phyloP scores from a whole-genome alignment of 2,329 filamentous ascomycete genomes.

The Hypoxylon sp. region DNA sequence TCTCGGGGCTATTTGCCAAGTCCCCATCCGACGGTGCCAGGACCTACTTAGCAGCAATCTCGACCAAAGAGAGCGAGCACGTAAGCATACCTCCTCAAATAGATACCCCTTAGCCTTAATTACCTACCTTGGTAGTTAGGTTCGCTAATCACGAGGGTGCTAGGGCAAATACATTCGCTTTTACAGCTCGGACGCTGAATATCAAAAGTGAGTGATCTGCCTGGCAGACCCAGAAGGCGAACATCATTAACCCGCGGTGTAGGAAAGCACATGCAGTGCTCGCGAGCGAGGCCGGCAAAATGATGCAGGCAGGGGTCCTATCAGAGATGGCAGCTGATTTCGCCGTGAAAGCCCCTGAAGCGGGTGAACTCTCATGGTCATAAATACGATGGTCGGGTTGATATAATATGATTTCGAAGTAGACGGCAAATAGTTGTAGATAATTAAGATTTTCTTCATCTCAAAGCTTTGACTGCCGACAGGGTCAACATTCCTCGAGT shows the following conservation, averaged over 20 bases:
- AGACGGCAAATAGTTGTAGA: neutral
- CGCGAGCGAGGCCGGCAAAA: conserved; percentile 26
- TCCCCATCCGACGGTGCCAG: conserved; percentile 40
- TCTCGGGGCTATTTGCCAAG: conserved; percentile 34
- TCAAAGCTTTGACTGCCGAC: neutral
- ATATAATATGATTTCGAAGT: neutral
- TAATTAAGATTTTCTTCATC: neutral
- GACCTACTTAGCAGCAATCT: conserved; percentile 33
- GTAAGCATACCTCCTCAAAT: conserved; percentile 21
- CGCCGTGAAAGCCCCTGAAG: conserved; percentile 34
- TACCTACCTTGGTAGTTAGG: neutral
- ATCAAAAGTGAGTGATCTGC: conserved; percentile 29
- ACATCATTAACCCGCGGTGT: neutral
- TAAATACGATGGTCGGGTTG: neutral
- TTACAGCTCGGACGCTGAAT: conserved; percentile 35
- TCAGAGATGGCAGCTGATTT: conserved; percentile 40
- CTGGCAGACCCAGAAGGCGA: neutral
- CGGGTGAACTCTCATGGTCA: conserved; percentile 9
- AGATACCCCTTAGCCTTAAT: neutral
- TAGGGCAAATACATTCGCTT: conserved; percentile 41
- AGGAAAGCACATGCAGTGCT: conserved; percentile 30
- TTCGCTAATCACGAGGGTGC: conserved; percentile 1
- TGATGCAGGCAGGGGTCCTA: conserved; percentile 36
- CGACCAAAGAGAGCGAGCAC: conserved; percentile 38
- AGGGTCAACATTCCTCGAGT: neutral